Evolutionary conservation across 2,329 filamentous ascomycete species (phyloP), one percentile per base, ranked within the genome.

Genomic region (Podosphaera fusca): DNA sequence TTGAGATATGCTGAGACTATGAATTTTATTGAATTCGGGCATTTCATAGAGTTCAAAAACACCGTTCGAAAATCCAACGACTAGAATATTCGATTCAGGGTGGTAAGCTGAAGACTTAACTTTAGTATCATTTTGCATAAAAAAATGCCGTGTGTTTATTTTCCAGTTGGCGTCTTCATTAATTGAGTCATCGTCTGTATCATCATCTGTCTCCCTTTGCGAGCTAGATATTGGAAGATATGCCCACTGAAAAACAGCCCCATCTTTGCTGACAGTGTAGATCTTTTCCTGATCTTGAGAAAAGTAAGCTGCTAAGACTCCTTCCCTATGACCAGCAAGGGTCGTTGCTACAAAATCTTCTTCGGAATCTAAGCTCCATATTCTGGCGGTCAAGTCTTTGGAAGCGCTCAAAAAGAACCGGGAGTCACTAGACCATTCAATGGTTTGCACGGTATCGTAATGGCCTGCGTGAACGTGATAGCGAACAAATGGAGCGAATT

Each of bases 341-440:
- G 89, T 87, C 1, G 92, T 98, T 0, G 90, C 88, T 55, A 81
- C 80, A 69, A 96, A 96, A 1, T 84, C 86, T 59, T 90, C 85
- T 65, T 95, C 87, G 0, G 82, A 77, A 63, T 94, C 78, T 62
- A 95, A 72, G 68, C 89, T 96, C 90, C 90, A 98, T 80, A 98
- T 86, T 67, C 89, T 80, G 45, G 87, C 84, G 0, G 89, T 96
- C 69, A 96, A 71, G 66, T 98, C 92, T 68, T 88, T 95, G 21
- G 88, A 90, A 2, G 90, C 79, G 60, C 84, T 95, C 56, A 98
- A 75, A 69, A 98, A 90, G 74, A 98, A 98, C 33, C 92, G 78
- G 10, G 90, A 95, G 71, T 98, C 94, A 69, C 81, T 84, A 7
- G 92, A 96, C 92, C 94, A 98, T 67, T 94, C 84, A 57, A 98